Evolutionary conservation across 1,284 basidiomycete genomes (phyloP).

Genomic region (Trichosporon ovoides): DNA sequence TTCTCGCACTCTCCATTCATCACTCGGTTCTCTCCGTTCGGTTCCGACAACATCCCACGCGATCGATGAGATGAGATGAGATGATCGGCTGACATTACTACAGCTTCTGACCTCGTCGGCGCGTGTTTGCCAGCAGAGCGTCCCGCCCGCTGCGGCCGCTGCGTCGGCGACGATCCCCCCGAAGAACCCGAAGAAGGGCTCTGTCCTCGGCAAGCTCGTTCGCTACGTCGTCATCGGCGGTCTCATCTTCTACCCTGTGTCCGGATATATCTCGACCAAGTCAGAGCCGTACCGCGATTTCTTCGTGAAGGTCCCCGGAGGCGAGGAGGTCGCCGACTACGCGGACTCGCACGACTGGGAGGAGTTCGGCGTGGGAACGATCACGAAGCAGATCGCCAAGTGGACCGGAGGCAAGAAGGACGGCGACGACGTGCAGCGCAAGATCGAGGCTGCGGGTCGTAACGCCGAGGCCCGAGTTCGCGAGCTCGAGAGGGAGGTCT

Average conservation of each 20-base stretch:
- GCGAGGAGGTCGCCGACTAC: conserved; percentile 68
- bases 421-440: conserved; percentile 24
- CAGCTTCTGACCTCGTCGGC: conserved; percentile 33
- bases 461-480: conserved; percentile 51
- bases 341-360: conserved; percentile 75
- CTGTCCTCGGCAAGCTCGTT: conserved; percentile 44
- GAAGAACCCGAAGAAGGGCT: conserved; percentile 20
- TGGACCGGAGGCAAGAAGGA: conserved; percentile 51
- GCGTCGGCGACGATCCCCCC: conserved; percentile 17
- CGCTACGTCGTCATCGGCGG: conserved; percentile 47
- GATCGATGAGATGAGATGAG: too few relatives aligned
- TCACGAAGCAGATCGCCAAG: conserved; percentile 56
- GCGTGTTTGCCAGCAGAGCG: conserved; percentile 21
- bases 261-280: conserved; percentile 48
- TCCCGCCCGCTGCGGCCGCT: conserved; percentile 22
- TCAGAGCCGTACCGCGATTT: conserved; percentile 52
- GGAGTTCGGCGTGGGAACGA: conserved; percentile 52
- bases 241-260: conserved; percentile 50
- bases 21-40: too few relatives aligned
- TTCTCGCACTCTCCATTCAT: too few relatives aligned
- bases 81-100: neutral
- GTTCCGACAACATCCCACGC: too few relatives aligned
- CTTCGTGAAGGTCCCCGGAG: conserved; percentile 55
- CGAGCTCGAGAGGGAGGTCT: conserved; percentile 24
- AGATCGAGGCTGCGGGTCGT: conserved; percentile 24